Conservation (phyloP, 345 rosid genomes). For the Hypericum androsaemum region DNA sequence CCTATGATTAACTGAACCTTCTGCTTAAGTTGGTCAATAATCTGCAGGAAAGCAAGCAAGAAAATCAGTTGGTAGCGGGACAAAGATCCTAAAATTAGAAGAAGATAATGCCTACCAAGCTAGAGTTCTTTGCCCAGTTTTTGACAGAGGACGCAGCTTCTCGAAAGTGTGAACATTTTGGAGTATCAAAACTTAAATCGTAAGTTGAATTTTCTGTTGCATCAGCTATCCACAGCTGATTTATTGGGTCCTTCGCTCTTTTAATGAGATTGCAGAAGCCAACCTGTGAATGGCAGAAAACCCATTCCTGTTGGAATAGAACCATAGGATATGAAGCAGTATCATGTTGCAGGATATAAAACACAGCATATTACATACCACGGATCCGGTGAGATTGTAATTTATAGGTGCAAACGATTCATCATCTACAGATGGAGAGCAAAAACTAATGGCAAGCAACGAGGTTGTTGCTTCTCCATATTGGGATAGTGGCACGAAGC, state of each 20-base stretch:
- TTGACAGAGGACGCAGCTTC: conserved; percentile 36
- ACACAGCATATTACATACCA: conserved; percentile 32
- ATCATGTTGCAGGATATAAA: too few relatives aligned
- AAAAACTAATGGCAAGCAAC: conserved; percentile 79
- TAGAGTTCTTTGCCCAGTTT: conserved; percentile 63
- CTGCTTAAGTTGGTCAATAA: conserved; percentile 44
- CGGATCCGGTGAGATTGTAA: conserved; percentile 69
- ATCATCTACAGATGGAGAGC: conserved; percentile 40
- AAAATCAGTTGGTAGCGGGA: conserved; percentile 3
- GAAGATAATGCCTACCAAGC: conserved; percentile 25
- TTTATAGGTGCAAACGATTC: conserved; percentile 41
- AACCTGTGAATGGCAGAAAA: conserved; percentile 32
- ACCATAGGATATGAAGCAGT: too few relatives aligned
- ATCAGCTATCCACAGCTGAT: conserved; percentile 76
- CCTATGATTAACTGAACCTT: conserved; percentile 46
- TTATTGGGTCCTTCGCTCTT: conserved; percentile 55
- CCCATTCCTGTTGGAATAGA: background rate
- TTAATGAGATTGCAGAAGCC: conserved; percentile 79
- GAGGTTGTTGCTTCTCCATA: conserved; percentile 40
- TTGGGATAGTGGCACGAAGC: conserved; percentile 29
- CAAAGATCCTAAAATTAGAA: conserved; percentile 6
- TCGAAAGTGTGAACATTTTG: conserved; percentile 53
- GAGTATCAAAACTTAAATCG: conserved; percentile 34
- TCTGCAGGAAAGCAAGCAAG: conserved; percentile 27
- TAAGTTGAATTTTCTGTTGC: conserved; percentile 76